phyloP scores from a whole-genome alignment of 2,329 filamentous ascomycete genomes.

The Xylaria sp. region DNA sequence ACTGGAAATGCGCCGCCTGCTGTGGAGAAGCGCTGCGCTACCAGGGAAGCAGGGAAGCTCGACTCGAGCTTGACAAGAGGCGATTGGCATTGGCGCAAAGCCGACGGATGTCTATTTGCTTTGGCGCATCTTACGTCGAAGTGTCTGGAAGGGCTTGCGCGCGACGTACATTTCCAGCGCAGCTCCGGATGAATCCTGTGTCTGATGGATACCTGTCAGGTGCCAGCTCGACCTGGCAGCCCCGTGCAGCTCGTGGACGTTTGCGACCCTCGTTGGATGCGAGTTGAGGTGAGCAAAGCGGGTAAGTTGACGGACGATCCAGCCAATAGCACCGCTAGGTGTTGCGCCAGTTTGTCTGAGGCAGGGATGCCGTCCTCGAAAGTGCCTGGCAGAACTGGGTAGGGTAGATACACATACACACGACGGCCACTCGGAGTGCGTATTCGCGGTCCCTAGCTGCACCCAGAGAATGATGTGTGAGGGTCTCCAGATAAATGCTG shows the following conservation, averaged over 20 bases:
- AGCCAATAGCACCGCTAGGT: slow-evolving; percentile 30
- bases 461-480: slow-evolving; percentile 23
- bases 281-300: slow-evolving; percentile 38
- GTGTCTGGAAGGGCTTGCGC: slow-evolving; percentile 6
- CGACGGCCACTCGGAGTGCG: slow-evolving; percentile 25
- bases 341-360: slow-evolving; percentile 36
- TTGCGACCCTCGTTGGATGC: slow-evolving; percentile 34
- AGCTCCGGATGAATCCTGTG: slow-evolving; percentile 4
- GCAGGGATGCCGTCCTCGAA: slow-evolving; percentile 32
- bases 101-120: slow-evolving; percentile 3
- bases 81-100: slow-evolving; percentile 23
- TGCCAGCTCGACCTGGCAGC: slow-evolving; percentile 22
- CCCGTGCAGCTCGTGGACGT: slow-evolving; percentile 28
- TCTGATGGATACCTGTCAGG: slow-evolving; percentile 25
- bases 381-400: slow-evolving; percentile 29
- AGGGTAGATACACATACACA: slow-evolving; percentile 30
- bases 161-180: slow-evolving; percentile 4
- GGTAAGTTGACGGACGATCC: slow-evolving; percentile 33
- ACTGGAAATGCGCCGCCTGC: slow-evolving; percentile 25
- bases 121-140: slow-evolving; percentile 18
- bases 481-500: slow-evolving; percentile 16
- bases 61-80: slow-evolving; percentile 11
- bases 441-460: slow-evolving; percentile 16
- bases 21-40: not conserved
- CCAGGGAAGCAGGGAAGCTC: slow-evolving; percentile 5